phyloP scores from a whole-genome alignment of 2,329 filamentous ascomycete species.

The Penicillium sp. region DNA sequence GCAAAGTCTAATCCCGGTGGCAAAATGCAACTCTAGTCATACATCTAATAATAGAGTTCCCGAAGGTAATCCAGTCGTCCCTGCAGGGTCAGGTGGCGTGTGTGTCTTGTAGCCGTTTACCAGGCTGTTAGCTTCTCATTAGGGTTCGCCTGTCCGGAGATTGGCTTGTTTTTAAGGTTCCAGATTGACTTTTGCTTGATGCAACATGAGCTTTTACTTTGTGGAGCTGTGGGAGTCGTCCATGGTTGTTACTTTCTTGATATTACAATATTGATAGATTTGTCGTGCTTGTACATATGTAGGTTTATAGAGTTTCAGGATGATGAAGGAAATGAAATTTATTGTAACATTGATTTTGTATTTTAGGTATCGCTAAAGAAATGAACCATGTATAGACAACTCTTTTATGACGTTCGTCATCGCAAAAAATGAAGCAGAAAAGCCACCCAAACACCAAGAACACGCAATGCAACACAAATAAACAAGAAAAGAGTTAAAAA shows the following conservation, averaged over 20 bases:
- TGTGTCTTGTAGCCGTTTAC: neutral
- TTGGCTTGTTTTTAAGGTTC: neutral
- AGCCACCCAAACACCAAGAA: neutral
- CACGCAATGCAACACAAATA: neutral
- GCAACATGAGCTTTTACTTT: neutral
- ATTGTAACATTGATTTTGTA: neutral
- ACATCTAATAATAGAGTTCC: neutral
- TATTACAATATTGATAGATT: neutral
- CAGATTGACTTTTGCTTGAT: neutral
- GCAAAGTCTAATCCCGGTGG: neutral
- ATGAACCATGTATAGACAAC: neutral
- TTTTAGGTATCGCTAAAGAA: neutral
- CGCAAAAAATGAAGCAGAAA: constrained; percentile 1
- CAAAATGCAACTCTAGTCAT: neutral
- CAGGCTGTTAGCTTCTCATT: neutral
- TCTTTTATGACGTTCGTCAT: neutral
- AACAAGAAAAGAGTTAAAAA: neutral
- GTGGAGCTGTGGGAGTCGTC: neutral
- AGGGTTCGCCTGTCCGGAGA: neutral
- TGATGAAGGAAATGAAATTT: too few species aligned
- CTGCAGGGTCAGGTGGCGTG: neutral
- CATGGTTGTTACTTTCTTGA: neutral
- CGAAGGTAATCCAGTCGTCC: neutral
- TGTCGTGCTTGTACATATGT: neutral
- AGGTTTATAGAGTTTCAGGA: neutral